Evolutionary conservation across 2,329 filamentous ascomycete species (phyloP).

Genomic region (Cladophialophora yegresii): DNA sequence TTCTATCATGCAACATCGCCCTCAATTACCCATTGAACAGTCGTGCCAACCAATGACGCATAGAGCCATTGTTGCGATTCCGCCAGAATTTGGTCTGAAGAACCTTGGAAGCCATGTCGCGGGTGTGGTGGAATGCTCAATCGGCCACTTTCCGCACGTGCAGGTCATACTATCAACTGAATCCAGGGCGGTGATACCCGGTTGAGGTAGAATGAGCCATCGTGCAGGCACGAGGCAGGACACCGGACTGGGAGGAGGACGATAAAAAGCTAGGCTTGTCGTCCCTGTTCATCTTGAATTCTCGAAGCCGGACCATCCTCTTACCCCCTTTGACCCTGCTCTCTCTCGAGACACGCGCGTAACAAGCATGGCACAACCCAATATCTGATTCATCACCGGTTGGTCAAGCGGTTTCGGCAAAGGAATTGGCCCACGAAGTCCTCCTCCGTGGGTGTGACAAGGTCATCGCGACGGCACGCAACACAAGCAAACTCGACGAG

Average conservation of each 20-base stretch:
- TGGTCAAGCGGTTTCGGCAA: slow-evolving; percentile 43
- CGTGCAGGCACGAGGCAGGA: not conserved
- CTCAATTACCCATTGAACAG: not conserved
- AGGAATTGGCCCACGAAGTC: slow-evolving; percentile 37
- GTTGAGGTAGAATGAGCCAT: not conserved
- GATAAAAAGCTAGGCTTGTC: not conserved
- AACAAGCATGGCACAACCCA: not conserved
- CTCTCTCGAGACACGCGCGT: not conserved
- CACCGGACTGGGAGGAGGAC: not conserved
- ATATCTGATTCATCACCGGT: slow-evolving; percentile 44
- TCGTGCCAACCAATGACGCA: not conserved
- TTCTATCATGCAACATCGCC: not conserved
- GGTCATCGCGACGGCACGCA: slow-evolving; percentile 44
- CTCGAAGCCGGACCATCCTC: not conserved
- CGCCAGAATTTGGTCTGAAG: not conserved
- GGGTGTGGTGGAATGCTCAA: not conserved
- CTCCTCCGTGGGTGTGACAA: slow-evolving; percentile 41
- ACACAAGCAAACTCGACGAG: slow-evolving; percentile 36
- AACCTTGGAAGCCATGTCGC: too few relatives aligned
- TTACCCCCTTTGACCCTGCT: not conserved
- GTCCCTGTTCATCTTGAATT: not conserved
- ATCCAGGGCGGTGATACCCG: not conserved
- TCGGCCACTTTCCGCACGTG: not conserved
- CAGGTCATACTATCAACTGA: not conserved
- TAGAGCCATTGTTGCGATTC: not conserved